Percentiles rank a stretch among this genome's conserved stretches.
Evolutionary conservation across 2,329 filamentous ascomycete genomes (phyloP).

Genomic region (Ploettnerulaceae sp.): DNA sequence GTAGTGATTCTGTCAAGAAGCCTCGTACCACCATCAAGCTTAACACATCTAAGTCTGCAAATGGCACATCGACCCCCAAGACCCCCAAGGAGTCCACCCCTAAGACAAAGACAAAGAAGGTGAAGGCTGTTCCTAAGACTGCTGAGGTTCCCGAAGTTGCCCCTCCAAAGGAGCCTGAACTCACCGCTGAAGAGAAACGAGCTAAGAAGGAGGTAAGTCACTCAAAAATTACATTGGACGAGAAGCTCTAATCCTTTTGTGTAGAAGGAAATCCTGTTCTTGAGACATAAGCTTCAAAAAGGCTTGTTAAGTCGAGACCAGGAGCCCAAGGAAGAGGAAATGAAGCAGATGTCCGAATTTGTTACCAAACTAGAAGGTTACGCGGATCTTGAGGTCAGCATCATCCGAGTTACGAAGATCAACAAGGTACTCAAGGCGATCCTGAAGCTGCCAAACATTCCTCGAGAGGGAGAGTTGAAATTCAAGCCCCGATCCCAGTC

Average conservation of each 20-base stretch:
- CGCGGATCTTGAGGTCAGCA: conserved; percentile 77
- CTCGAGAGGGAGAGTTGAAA: conserved; percentile 79
- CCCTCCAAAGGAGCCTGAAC: conserved; percentile 50
- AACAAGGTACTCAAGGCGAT: conserved; percentile 98
- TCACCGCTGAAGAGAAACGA: conserved; percentile 53
- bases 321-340: conserved; percentile 80
- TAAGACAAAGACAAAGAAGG: conserved; percentile 41
- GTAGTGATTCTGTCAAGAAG: conserved; percentile 61
- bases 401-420: conserved; percentile 91
- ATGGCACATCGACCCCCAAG: conserved; percentile 53
- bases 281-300: conserved; percentile 92
- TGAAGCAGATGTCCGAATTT: conserved; percentile 72
- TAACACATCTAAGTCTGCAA: conserved; percentile 40
- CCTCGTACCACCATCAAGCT: conserved; percentile 63
- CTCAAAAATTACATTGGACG: not conserved
- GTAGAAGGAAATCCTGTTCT: conserved; percentile 78
- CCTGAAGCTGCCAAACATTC: conserved; percentile 75
- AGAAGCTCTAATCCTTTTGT: not conserved
- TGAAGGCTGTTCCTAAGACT: conserved; percentile 49
- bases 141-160: conserved; percentile 50
- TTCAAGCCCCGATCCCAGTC: conserved; percentile 81
- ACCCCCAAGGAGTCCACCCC: conserved; percentile 37
- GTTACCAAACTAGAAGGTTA: conserved; percentile 76
- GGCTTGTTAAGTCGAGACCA: conserved; percentile 83
- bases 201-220: conserved; percentile 53